Evolutionary conservation across 495 filamentous ascomycete species (phyloP), one percentile per base, ranked within the genome.

Genomic region (Gamarada debralockiae): DNA sequence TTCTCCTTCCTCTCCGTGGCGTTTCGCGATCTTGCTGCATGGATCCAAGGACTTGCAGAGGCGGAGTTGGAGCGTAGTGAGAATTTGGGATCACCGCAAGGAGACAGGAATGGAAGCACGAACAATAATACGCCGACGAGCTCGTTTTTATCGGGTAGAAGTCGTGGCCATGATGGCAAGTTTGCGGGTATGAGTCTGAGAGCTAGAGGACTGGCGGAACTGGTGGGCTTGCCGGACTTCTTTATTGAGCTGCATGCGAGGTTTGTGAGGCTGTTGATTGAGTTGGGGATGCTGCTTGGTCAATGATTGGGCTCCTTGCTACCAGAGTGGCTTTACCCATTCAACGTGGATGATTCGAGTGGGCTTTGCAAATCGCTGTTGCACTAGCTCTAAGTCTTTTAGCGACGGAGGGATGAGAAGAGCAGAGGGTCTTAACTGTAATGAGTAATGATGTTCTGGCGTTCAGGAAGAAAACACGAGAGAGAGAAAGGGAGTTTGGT

Each of bases 181-280:
- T 57, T 52, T 45, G 48, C 50, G 21, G 80, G 72, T 29, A 75
- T 73, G 55, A 66, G 52, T 37, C 78, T 87, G 47, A 83, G 83
- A 54, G 82, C 86, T 20, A 81, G 87, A 52, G 89, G 88, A 27
- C 69, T 97, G 42, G 86, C 87, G 0, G 92, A 97, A 68, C 80
- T 97, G 44, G 85, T 92, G 14, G 92, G 92, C 24, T 76, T 87
- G 50, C 87, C 89, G 22, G 84, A 90, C 65, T 86, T 97, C 58
- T 97, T 97, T 65, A 83, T 95, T 25, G 83, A 95, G 67, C 68
- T 96, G 34, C 92, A 97, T 69, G 78, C 81, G 21, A 70, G 79
- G 31, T 96, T 97, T 65, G 86, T 92, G 14, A 76, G 78, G 43
- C 67, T 95, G 33, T 64, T 93, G 50, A 75, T 86, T 38, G 81